Base-by-base conservation (phyloP, 345 rosid species). In the Trapa bicornis region DNA sequence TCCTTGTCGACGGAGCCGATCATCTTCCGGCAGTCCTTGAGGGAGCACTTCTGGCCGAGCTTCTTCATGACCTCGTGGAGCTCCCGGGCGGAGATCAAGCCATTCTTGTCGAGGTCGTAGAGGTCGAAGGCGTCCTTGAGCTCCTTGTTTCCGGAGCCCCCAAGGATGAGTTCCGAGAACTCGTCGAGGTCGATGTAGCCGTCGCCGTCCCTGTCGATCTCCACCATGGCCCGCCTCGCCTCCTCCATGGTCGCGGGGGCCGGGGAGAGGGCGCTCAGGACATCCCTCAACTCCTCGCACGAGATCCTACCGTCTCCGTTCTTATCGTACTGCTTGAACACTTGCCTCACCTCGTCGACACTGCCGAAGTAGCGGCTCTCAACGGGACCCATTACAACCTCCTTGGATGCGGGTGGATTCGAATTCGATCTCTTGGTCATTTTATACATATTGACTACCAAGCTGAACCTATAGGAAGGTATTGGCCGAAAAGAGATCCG, bases 221-320 rank as follows among this genome's bases (percentile, higher is more conserved):
- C 95, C 41, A 75, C 54, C 85, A 94, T 89, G 72, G 88, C 82
- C 9, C 74, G 83, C 0, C 64, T 69, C 0, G 85, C 85, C 69
- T 94, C 97, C 6, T 82, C 86, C 5, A 71, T 39, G 4, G 91
- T 69, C 0, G 91, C 68, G 14, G 67, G 4, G 8, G 91, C 75
- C 33, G 76, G 47, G 22, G 86, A 85, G 2, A 94, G 86, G 8
- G 85, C 84, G 2, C 66, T 69, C 47, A 94, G 80, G 69, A 80
- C 82, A 37, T 86, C 87, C 38, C 75, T 76, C 0, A 94, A 83
- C 78, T 94, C 99, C 15, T 78, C 76, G 53, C 75, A 72, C 6
- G 95, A 94, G 87, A 94, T 94, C 83, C 78, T 87, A 0, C 99
- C 99, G 76, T 94, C 99, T 38, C 92, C 87, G 80, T 90, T 94